Evolutionary conservation across 2,329 filamentous ascomycete species (phyloP), one percentile per base, ranked within the genome.

Genomic region (Alternaria infectoria): DNA sequence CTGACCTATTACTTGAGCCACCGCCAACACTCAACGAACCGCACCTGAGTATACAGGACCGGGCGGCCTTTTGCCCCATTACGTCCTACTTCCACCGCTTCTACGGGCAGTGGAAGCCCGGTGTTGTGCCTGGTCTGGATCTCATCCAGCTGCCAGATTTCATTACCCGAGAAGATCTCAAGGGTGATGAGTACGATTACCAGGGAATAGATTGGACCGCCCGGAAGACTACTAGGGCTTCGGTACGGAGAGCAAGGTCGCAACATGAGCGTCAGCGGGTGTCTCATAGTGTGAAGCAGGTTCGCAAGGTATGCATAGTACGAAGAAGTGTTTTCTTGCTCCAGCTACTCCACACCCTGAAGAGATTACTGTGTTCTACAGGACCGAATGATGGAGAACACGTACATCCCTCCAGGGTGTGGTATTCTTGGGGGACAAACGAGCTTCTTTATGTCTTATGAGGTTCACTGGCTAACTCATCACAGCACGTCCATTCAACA

Each of bases 191-290:
- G 7, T 77, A 71, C 58, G 79, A 81, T 61, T 77, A 72, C 45
- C 79, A 81, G 65, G 79, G 78, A 32, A 81, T 81, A 23, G 69
- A 80, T 45, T 81, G 79, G 79, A 69, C 62, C 21, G 60, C 67
- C 36, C 74, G 77, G 25, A 71, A 76, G 50, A 77, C 72, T 7
- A 74, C 69, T 8, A 67, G 78, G 30, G 61, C 69, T 4, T 49
- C 65, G 2, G 69, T 78, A 8, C 68, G 77, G 17, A 58, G 64
- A 21, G 74, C 71, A 51, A 72, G 77, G 11, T 64, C 61, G 15
- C 67, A 65, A 3, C 74, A 62, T 50, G 75, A 77, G 64, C 62
- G 45, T 25, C 64, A 66, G 10, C 69, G 68, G 49, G 44, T 77
- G 63, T 64, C 61, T 11, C 62, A 57, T 26, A 61, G 63, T n/a